Evolutionary conservation across 208 protist genomes (phyloP).

Genomic region (Borovskyia barvae): DNA sequence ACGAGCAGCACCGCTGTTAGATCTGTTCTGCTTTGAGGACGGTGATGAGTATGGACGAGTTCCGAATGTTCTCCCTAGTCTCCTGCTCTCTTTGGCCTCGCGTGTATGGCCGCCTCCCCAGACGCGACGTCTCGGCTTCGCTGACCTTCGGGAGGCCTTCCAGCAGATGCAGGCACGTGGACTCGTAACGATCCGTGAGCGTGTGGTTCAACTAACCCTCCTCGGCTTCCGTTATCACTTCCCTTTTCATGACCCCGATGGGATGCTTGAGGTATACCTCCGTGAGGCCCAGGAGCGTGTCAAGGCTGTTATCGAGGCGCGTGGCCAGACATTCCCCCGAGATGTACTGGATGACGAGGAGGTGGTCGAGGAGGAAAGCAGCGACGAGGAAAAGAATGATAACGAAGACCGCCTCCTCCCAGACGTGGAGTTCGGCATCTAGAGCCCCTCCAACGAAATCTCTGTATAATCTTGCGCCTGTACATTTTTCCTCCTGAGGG

Average conservation of each 20-base stretch:
- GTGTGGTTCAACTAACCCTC: constrained; percentile 50
- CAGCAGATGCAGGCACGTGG: constrained; percentile 32
- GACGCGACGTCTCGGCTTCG: constrained; percentile 35
- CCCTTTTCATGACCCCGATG: constrained; percentile 67
- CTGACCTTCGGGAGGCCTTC: constrained; percentile 45
- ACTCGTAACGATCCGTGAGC: constrained; percentile 37
- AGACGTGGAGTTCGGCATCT: constrained; percentile 54
- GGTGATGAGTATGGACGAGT: constrained; percentile 46
- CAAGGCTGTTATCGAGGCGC: constrained; percentile 1
- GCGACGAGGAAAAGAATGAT: background rate
- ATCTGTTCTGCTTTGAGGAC: constrained; percentile 76
- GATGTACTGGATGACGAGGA: constrained; percentile 15
- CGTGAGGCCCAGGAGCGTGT: constrained; percentile 23
- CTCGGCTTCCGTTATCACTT: constrained; percentile 84
- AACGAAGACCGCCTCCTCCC: constrained; percentile 31
- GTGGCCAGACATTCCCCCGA: too few relatives aligned
- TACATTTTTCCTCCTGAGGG: too few relatives aligned
- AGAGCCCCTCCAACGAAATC: background rate
- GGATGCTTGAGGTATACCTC: constrained; percentile 51
- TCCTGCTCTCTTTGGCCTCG: constrained; percentile 35
- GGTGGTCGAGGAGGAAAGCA: background rate
- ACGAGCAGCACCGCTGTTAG: constrained; percentile 47
- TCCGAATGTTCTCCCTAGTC: constrained; percentile 39
- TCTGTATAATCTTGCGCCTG: too few relatives aligned
- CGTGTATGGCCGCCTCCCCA: constrained; percentile 24